Evolutionary conservation across 768 basidiomycete genomes (phyloP), one percentile per base, ranked within the genome.

Genomic region (Psilocybe tampanensis): DNA sequence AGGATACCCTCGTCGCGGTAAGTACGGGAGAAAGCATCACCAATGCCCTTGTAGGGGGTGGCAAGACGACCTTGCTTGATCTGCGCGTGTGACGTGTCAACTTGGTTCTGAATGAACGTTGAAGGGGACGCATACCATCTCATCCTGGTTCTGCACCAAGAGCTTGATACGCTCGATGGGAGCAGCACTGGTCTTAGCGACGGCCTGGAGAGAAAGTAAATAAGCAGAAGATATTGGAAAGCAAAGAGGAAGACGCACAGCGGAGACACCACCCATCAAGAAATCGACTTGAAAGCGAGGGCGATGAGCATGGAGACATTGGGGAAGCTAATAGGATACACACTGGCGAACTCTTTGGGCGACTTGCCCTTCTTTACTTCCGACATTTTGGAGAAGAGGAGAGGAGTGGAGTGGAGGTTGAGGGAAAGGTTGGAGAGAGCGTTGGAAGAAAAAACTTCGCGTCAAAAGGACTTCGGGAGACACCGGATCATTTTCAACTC

Each of bases 151-250:
- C 80, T 98, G 94, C 59, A 96, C 90, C 73, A 96, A 79, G 69
- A 98, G 88, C 84, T 99, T 99, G 79, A 99, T 96, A 72, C 97
- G 95, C 86, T 98, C 97, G 70, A 99, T 99, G 78, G 97, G 97
- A 63, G 97, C 97, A 67, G 97, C 97, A 64, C 91, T 92, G 64
- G 97, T 98, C 86, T 99, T 99, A 54, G 97, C 91, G 75, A 98
- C 93, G 66, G 97, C 97, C 93, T 95, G 74, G 36, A 54, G 55
- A 54, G 53, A n/a, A n/a, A 73, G 56, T 72, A 53, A 26, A 39
- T 59, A 13, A 43, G 39, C 45, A 26, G 34, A 17, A 32, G 8
- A 41, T 17, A 43, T 32, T 17, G 0, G 26, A 7, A 26, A 39
- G 29, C 21, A 47, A 61, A 54, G n/a, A 39, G 3, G n/a, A 39